These are phyloP conservation scores for Fusarium sp. DNA, from an alignment of 2,329 filamentous ascomycete genomes.

Conservation along the genomic window DNA sequence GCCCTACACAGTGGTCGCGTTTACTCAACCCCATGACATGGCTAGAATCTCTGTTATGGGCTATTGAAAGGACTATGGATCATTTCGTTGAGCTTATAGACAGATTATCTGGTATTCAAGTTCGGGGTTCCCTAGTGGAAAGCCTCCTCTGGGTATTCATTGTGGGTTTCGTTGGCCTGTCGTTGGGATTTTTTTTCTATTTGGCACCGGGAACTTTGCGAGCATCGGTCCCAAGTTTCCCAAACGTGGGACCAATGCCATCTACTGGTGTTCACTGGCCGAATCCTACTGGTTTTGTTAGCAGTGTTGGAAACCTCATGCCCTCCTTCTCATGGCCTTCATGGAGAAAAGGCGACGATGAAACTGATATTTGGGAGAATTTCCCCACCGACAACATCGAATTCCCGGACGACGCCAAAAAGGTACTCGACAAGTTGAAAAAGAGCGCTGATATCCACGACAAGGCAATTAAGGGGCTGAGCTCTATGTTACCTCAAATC, in stretches of 20 bases:
- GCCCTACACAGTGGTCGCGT: conserved; percentile 38
- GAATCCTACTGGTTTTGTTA: conserved; percentile 16
- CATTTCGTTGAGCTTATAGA: conserved; percentile 30
- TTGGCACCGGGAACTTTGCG: neutral
- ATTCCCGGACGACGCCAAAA: conserved; percentile 45
- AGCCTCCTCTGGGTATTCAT: neutral
- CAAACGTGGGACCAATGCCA: conserved; percentile 7
- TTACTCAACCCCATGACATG: conserved; percentile 50
- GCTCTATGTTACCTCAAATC: conserved; percentile 64
- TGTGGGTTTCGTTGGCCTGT: neutral
- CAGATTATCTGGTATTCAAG: conserved; percentile 9
- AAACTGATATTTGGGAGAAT: conserved; percentile 24
- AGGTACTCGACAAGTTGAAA: conserved; percentile 47
- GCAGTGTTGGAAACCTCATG: conserved; percentile 38
- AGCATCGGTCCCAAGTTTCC: conserved; percentile 5
- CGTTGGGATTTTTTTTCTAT: neutral
- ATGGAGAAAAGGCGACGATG: conserved; percentile 27
- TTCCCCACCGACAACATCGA: conserved; percentile 15
- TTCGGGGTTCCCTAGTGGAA: neutral
- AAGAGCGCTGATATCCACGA: conserved; percentile 50
- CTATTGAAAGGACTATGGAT: conserved; percentile 37
- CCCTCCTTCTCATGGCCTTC: conserved; percentile 46
- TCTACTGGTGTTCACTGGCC: conserved; percentile 18
- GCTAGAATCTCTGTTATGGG: conserved; percentile 40
- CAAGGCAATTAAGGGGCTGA: conserved; percentile 55